A percentile compares a stretch with the other conserved stretches of the same genome.
These are phyloP conservation scores for Camellia japonica DNA, from an alignment of 148 eudicot species.

Conservation along the genomic window DNA sequence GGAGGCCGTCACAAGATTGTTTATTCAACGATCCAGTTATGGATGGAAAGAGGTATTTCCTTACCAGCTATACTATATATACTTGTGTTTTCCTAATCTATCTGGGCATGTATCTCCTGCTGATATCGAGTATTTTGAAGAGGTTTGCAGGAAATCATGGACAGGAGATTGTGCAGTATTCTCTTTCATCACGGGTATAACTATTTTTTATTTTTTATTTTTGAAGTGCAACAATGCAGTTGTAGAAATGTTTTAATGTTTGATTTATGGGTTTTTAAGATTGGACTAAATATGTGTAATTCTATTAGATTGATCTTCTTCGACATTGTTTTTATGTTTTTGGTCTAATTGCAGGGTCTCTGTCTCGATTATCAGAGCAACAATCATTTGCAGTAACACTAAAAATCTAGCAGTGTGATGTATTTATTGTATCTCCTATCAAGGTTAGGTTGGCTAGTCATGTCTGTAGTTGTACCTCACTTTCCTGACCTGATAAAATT, in stretches of 20 bases:
- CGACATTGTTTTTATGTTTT: background rate
- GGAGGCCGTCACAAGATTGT: constrained; percentile 41
- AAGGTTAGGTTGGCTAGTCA: constrained; percentile 16
- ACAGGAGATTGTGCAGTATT: constrained; percentile 42
- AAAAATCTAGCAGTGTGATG: constrained; percentile 30
- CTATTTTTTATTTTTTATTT: background rate
- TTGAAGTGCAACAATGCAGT: background rate
- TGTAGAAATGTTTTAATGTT: background rate
- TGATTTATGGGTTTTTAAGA: background rate
- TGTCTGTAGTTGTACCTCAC: background rate
- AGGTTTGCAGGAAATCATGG: constrained; percentile 33
- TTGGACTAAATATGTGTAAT: background rate
- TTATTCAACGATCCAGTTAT: constrained; percentile 41
- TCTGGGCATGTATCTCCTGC: constrained; percentile 31
- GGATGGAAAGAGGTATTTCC: constrained; percentile 32
- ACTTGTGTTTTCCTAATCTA: background rate
- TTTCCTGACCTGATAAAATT: background rate
- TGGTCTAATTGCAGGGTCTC: constrained; percentile 27
- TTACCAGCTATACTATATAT: background rate
- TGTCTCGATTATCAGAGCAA: constrained; percentile 23
- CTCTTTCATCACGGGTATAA: constrained; percentile 33
- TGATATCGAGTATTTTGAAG: constrained; percentile 38
- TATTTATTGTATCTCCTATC: constrained; percentile 40
- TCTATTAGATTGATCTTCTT: background rate
- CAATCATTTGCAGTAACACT: constrained; percentile 22